These are phyloP conservation scores for Suillus subaureus DNA, from an alignment of 768 basidiomycete species.

Conservation along the genomic window DNA sequence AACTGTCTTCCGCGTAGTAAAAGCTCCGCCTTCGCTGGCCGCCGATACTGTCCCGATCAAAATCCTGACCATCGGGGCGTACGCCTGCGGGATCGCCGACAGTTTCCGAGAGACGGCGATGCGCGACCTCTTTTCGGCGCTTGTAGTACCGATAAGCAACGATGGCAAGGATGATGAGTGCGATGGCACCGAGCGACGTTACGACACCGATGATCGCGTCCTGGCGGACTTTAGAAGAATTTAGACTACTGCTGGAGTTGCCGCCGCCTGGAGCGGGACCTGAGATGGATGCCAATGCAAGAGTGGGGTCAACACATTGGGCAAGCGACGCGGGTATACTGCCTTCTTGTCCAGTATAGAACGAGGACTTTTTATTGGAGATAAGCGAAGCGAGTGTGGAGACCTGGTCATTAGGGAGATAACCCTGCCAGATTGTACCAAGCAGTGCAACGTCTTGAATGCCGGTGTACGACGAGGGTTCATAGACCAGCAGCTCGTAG, in stretches of 20 bases:
- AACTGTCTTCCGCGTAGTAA: slow-evolving; percentile 85
- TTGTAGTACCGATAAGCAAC: slow-evolving; percentile 72
- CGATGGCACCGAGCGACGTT: slow-evolving; percentile 76
- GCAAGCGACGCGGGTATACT: slow-evolving; percentile 60
- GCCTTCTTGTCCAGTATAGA: slow-evolving; percentile 58
- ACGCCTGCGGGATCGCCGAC: slow-evolving; percentile 36
- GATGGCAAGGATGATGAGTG: slow-evolving; percentile 69
- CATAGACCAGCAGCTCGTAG: slow-evolving; percentile 68
- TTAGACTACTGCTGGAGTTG: slow-evolving; percentile 24
- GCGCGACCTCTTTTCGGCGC: slow-evolving; percentile 66
- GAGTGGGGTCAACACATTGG: slow-evolving; percentile 66
- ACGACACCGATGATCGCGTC: slow-evolving; percentile 94
- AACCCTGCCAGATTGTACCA: slow-evolving; percentile 72
- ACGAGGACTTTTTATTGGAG: slow-evolving; percentile 56
- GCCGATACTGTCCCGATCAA: slow-evolving; percentile 76
- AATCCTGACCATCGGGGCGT: slow-evolving; percentile 67
- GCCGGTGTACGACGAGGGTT: slow-evolving; percentile 57
- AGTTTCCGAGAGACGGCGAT: slow-evolving; percentile 70
- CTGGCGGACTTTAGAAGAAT: slow-evolving; percentile 49
- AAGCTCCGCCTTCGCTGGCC: slow-evolving; percentile 76
- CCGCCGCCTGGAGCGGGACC: slow-evolving; percentile 36
- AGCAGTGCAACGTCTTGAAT: slow-evolving; percentile 51
- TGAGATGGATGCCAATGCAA: slow-evolving; percentile 52
- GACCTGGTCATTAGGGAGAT: slow-evolving; percentile 60
- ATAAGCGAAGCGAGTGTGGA: slow-evolving; percentile 65